Conservation (phyloP, 257 asterid species). For the Salvia hispanica region DNA sequence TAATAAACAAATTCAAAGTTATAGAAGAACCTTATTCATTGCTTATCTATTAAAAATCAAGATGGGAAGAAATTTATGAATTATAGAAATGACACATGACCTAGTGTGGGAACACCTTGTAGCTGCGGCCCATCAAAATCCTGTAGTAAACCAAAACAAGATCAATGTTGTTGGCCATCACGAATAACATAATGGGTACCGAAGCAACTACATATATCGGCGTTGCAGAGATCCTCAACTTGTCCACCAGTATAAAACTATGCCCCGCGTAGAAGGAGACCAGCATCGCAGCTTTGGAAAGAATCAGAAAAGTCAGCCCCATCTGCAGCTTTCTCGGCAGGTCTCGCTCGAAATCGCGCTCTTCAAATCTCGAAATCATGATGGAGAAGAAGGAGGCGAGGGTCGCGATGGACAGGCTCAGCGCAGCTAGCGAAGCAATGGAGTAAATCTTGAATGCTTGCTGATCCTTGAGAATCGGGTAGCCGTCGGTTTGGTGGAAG, state of each 20-base stretch:
- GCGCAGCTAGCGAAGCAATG: slow-evolving; percentile 46
- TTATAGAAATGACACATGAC: too few species aligned
- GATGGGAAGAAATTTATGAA: too few species aligned
- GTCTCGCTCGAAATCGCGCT: slow-evolving; percentile 42
- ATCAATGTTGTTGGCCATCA: too few species aligned
- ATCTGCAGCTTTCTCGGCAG: slow-evolving; percentile 54
- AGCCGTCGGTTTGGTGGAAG: slow-evolving; percentile 35
- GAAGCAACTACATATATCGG: too few species aligned
- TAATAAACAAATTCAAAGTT: too few species aligned
- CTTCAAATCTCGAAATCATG: slow-evolving; percentile 57
- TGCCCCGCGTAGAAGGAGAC: slow-evolving; percentile 64
- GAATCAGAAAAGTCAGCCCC: slow-evolving; percentile 49
- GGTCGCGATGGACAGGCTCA: slow-evolving; percentile 61
- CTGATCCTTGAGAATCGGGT: slow-evolving; percentile 36
- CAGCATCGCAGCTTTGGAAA: slow-evolving; percentile 58
- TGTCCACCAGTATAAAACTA: slow-evolving; percentile 45
- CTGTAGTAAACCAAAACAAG: too few species aligned
- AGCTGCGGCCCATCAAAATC: too few species aligned
- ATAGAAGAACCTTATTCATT: too few species aligned
- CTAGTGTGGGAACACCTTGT: too few species aligned
- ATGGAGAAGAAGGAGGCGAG: slow-evolving; percentile 60
- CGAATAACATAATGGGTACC: too few species aligned
- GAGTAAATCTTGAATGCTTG: slow-evolving; percentile 47
- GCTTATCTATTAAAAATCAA: too few species aligned
- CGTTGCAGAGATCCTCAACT: slow-evolving; percentile 32